Evolutionary conservation across 2,329 filamentous ascomycete genomes (phyloP), one percentile per base, ranked within the genome.

Genomic region (Sphaceloma murrayae): DNA sequence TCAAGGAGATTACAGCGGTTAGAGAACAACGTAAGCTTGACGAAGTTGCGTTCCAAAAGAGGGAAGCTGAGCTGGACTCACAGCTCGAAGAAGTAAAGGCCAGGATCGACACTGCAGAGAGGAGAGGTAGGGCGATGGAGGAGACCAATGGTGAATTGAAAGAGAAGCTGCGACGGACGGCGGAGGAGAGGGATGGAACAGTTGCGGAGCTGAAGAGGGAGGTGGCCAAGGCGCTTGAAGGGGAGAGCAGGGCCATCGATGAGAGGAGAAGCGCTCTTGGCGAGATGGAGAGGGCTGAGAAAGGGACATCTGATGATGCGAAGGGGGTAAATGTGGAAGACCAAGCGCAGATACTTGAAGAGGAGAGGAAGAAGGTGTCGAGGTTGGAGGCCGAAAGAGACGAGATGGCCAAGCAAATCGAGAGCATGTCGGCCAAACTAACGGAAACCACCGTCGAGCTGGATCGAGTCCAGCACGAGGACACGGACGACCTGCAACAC

Each of bases 401-500:
- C 27, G 48, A 50, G 30, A 34, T 33, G 31, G 31, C 27, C 5
- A 45, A 43, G 9, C 42, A 48, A 11, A 43, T 45, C n/a, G 46
- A 50, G 14, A 34, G 9, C 4, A 16, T 50, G 32, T 19, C 46
- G 13, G 34, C 31, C 5, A 22, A 27, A 16, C 8, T 50, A 32
- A 45, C 46, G 6, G 43, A 46, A 22, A 26, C 44, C 30, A 30
- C 36, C 9, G 34, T 50, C 32, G 46, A 50, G 34, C 36, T 50
- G 34, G 48, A 48, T 18, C 43, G 45, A 29, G 30, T 43, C n/a
- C 46, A 48, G 29, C 27, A 42, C 11, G 29, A 46, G 8, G 36
- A 17, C 17, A 18, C 27, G 26, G 34, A 26, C n/a, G 27, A 43
- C 10, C 14, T 21, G 13, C 45, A 42, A 16, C 22, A 42, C 10